Evolutionary conservation across 768 basidiomycete genomes (phyloP).

Genomic region (Termitomyces sp.): DNA sequence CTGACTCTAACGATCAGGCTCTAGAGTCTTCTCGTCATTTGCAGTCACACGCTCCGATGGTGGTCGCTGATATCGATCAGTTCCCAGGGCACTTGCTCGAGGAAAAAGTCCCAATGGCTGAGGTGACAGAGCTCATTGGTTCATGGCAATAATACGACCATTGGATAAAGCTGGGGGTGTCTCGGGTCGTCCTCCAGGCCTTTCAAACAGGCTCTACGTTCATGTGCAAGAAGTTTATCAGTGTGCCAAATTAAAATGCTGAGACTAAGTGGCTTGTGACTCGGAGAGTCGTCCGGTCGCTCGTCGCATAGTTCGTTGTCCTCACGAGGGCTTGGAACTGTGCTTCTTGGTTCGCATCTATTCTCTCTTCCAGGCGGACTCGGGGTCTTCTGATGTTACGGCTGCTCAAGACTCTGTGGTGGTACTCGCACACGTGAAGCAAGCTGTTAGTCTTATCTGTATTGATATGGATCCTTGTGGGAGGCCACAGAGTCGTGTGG

Average conservation of each 20-base stretch:
- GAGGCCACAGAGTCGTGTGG: background rate
- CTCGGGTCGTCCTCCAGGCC: background rate
- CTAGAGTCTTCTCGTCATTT: too few relatives aligned
- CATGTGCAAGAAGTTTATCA: background rate
- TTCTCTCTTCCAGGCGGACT: background rate
- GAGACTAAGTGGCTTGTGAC: background rate
- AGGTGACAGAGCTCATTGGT: background rate
- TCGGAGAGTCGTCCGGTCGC: background rate
- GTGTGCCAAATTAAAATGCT: background rate
- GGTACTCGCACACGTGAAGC: background rate
- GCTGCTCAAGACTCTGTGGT: background rate
- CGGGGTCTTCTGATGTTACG: background rate
- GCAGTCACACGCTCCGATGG: background rate
- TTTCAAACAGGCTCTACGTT: background rate
- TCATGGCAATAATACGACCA: background rate
- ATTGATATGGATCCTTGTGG: background rate
- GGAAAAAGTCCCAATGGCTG: background rate
- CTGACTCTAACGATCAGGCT: background rate
- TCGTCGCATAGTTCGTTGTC: background rate
- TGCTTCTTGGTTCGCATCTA: too few relatives aligned
- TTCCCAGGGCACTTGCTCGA: background rate
- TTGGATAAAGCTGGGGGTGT: background rate
- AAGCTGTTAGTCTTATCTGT: background rate
- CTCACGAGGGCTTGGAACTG: background rate
- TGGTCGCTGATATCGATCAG: background rate